phyloP scores from a whole-genome alignment of 192 early-diverging fungal genomes.

The Rhizophagus clarus region DNA sequence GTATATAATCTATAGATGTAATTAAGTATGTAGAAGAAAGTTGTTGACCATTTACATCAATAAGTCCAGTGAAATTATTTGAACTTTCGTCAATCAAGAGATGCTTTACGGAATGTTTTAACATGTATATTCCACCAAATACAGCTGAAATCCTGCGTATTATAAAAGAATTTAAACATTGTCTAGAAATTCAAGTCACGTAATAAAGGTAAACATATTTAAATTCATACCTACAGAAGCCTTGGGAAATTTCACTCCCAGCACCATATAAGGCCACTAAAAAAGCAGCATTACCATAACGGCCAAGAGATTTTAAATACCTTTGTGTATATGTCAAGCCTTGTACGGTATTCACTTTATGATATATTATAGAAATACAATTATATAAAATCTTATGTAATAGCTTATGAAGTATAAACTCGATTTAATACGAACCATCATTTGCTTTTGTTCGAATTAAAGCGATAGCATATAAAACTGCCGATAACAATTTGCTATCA shows the following conservation, averaged over 20 bases:
- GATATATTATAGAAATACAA: background rate
- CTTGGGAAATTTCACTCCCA: slow-evolving; percentile 86
- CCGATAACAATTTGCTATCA: slow-evolving; percentile 60
- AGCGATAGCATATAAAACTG: slow-evolving; percentile 68
- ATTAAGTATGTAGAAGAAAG: slow-evolving; percentile 51
- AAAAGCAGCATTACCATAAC: slow-evolving; percentile 82
- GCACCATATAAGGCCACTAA: slow-evolving; percentile 85
- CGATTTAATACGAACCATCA: slow-evolving; percentile 32
- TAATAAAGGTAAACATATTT: background rate
- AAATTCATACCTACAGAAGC: slow-evolving; percentile 74
- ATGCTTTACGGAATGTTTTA: slow-evolving; percentile 54
- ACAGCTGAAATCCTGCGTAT: slow-evolving; percentile 77
- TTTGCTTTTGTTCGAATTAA: slow-evolving; percentile 43
- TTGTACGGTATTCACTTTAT: slow-evolving; percentile 52
- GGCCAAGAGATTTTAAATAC: slow-evolving; percentile 79
- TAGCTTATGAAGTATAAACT: background rate
- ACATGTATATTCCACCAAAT: slow-evolving; percentile 87
- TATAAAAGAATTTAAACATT: background rate
- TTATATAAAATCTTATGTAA: too few relatives aligned
- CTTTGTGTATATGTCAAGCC: slow-evolving; percentile 69
- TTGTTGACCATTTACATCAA: slow-evolving; percentile 44
- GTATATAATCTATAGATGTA: slow-evolving; percentile 57
- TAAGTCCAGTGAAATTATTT: slow-evolving; percentile 46
- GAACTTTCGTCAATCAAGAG: slow-evolving; percentile 44
- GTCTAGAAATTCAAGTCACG: background rate